Evolutionary conservation across 352 stramenopile genomes (phyloP), one percentile per base, ranked within the genome.

Genomic region (Globisporangium emineosum): DNA sequence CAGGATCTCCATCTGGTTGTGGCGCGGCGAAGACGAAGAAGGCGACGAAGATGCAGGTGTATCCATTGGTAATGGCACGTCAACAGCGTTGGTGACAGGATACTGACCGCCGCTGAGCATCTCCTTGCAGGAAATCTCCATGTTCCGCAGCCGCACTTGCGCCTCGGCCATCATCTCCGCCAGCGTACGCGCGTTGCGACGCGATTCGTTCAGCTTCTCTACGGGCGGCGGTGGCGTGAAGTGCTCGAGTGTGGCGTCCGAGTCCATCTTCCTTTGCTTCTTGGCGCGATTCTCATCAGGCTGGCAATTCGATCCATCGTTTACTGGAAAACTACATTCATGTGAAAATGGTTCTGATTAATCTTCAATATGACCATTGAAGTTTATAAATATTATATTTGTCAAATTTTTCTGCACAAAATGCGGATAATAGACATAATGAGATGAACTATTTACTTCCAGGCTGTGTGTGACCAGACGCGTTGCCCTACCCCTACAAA

Each of bases 121-220:
- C 42, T 78, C 68, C 29, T 67, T 71, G 30, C 72, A 81, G 1
- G 78, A 87, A 57, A 88, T 72, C 66, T 86, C 77, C 52, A 91
- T 72, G 60, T 77, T 78, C 64, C 73, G 54, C 47, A 90, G 76
- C 43, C 69, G 71, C 40, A 65, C 59, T 42, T 69, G 66, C 29
- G 74, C 71, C 35, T 89, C 71, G 35, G 74, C 67, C 64, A 88
- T 74, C 65, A 86, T 75, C 35, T 73, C 66, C 27, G 70, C 30
- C 12, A 66, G 60, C 27, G 50, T 23, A 37, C 50, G 50, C 3
- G 60, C 33, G 52, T 13, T 10, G 35, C n/a, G 51, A 9, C 27
- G 60, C 19, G 60, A 56, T 29, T 27, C 53, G n/a, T 53, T 19
- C 17, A 59, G 40, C 33, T 54, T 45, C 29, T 63, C 57, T 0